Evolutionary conservation across 2,329 filamentous ascomycete genomes (phyloP).

Genomic region (Thielaviopsis musarum): DNA sequence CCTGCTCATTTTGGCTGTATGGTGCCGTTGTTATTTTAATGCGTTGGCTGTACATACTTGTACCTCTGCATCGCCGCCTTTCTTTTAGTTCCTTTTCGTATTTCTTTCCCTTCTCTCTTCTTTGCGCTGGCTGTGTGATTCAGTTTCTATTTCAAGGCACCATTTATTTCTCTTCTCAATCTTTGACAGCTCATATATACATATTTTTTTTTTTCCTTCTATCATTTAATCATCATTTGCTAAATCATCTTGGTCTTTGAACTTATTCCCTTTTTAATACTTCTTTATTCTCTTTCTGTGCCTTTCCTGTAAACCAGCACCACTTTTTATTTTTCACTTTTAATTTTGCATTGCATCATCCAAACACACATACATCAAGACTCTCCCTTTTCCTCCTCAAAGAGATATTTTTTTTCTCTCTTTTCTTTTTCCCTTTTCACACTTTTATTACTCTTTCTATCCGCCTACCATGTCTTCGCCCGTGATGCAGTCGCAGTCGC

Average conservation of each 20-base stretch:
- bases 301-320: background rate
- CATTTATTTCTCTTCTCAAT: background rate
- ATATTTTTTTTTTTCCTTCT: background rate
- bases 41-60: background rate
- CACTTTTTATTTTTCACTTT: background rate
- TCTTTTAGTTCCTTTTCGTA: background rate
- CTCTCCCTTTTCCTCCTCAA: background rate
- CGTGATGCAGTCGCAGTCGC: background rate
- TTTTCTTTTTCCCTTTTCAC: background rate
- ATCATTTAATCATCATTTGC: background rate
- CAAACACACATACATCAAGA: background rate
- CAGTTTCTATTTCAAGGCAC: background rate
- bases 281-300: background rate
- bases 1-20: too few relatives aligned
- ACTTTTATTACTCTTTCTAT: background rate
- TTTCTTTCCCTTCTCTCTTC: background rate
- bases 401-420: background rate
- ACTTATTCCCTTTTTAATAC: background rate
- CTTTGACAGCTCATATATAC: background rate
- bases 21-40: background rate
- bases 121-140: background rate
- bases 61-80: background rate
- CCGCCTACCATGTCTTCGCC: conserved; percentile 1
- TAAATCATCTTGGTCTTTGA: background rate
- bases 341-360: background rate